Evolutionary conservation across 2,329 filamentous ascomycete genomes (phyloP).

Genomic region (Camptophora hylomeconis): DNA sequence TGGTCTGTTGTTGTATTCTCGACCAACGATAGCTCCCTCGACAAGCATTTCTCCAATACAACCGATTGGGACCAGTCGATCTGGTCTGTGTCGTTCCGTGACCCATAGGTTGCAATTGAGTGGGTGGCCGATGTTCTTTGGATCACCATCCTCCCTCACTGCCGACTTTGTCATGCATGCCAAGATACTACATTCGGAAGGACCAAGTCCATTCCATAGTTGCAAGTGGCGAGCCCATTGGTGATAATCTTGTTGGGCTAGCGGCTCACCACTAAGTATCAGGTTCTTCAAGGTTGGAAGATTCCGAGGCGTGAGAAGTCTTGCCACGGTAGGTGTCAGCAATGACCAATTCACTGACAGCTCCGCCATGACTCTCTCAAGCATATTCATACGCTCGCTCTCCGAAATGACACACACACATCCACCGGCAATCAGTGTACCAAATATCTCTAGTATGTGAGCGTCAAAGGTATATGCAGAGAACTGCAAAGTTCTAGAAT

Average conservation of each 20-base stretch:
- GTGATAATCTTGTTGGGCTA: constrained; percentile 15
- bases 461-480: constrained; percentile 34
- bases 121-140: constrained; percentile 25
- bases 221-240: constrained; percentile 22
- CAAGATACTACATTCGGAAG: constrained; percentile 30
- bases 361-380: constrained; percentile 36
- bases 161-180: constrained; percentile 26
- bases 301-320: constrained; percentile 29
- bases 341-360: constrained; percentile 41
- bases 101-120: constrained; percentile 28
- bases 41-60: constrained; percentile 35
- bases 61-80: constrained; percentile 30
- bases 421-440: constrained; percentile 28
- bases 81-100: constrained; percentile 25
- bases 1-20: constrained; percentile 32
- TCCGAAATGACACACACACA: constrained; percentile 34
- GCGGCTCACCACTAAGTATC: constrained; percentile 20
- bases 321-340: constrained; percentile 47
- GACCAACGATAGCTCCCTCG: constrained; percentile 34
- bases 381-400: constrained; percentile 30
- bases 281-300: constrained; percentile 33
- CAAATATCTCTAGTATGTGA: constrained; percentile 28
- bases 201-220: constrained; percentile 32
- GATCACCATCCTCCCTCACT: constrained; percentile 19
- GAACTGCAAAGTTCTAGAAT: constrained; percentile 27